A percentile compares a stretch with the other conserved stretches of the same genome.
Evolutionary conservation across 1,284 basidiomycete species (phyloP).

Genomic region (Moniliophthora roreri): DNA sequence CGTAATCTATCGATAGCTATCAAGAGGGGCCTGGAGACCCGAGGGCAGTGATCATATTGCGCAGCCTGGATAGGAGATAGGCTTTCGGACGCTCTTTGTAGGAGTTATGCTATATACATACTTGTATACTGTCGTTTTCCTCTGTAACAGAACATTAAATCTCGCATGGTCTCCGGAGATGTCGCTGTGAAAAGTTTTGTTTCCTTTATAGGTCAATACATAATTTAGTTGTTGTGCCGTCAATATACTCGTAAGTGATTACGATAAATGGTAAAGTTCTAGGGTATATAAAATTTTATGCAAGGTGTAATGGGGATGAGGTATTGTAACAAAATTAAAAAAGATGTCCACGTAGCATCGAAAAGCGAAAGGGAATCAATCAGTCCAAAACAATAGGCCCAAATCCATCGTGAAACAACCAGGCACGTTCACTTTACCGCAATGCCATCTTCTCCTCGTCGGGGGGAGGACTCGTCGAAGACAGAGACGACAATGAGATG

Average conservation of each 20-base stretch:
- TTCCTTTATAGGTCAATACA: not conserved
- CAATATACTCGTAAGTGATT: conserved; percentile 4
- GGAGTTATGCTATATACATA: too few species aligned
- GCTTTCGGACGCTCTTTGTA: not conserved
- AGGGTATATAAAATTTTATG: not conserved
- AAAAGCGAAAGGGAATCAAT: not conserved
- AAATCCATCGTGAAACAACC: not conserved
- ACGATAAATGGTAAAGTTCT: not conserved
- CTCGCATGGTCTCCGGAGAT: not conserved
- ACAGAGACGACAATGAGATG: conserved; percentile 11
- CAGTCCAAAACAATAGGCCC: not conserved
- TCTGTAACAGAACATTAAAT: too few species aligned
- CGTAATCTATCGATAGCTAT: conserved; percentile 39
- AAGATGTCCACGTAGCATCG: not conserved
- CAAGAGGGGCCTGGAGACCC: conserved; percentile 53
- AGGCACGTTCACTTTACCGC: not conserved
- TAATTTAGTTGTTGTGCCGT: not conserved
- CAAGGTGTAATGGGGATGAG: not conserved
- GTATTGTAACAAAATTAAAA: not conserved
- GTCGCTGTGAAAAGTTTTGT: not conserved
- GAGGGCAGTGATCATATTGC: conserved; percentile 14
- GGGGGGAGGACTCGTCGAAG: conserved; percentile 3
- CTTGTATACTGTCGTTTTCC: too few species aligned
- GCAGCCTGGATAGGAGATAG: not conserved
- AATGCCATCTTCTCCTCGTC: not conserved